Conservation (phyloP, 2,329 filamentous ascomycete genomes). For the Phialophora expanda region DNA sequence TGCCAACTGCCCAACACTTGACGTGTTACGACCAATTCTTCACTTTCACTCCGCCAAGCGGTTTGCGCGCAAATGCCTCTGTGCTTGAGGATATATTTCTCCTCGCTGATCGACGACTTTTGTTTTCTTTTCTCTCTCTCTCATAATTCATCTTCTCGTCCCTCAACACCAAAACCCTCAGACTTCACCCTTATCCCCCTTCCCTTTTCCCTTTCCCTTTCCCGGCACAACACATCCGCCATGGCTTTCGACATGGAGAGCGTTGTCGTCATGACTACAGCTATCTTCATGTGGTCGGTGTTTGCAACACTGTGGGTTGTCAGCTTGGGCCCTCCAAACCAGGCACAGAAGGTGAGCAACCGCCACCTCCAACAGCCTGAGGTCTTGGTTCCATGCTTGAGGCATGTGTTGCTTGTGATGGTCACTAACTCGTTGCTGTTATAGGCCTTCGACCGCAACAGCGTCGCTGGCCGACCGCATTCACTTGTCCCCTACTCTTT, state of each 20-base stretch:
- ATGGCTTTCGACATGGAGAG: background rate
- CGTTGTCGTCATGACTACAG: background rate
- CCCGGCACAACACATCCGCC: background rate
- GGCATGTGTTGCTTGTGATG: background rate
- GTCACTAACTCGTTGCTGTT: background rate
- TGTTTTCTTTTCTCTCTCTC: background rate
- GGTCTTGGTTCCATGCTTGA: background rate
- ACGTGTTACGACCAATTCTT: background rate
- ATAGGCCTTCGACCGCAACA: background rate
- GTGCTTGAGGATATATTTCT: background rate
- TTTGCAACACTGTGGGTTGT: background rate
- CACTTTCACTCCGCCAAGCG: background rate
- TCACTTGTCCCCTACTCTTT: background rate
- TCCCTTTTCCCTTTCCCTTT: background rate
- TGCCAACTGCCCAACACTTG: background rate
- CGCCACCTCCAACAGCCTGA: background rate
- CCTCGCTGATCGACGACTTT: background rate
- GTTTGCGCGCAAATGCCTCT: background rate
- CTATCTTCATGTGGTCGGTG: background rate
- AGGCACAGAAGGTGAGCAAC: background rate
- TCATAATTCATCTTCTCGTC: too few relatives aligned
- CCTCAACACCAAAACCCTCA: background rate
- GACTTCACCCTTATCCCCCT: background rate
- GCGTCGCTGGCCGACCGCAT: background rate
- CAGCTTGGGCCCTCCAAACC: background rate